A percentile compares a stretch with the other conserved stretches of the same genome.
These are phyloP conservation scores for Candida pini DNA, from an alignment of 805 yeast species.

Conservation along the genomic window DNA sequence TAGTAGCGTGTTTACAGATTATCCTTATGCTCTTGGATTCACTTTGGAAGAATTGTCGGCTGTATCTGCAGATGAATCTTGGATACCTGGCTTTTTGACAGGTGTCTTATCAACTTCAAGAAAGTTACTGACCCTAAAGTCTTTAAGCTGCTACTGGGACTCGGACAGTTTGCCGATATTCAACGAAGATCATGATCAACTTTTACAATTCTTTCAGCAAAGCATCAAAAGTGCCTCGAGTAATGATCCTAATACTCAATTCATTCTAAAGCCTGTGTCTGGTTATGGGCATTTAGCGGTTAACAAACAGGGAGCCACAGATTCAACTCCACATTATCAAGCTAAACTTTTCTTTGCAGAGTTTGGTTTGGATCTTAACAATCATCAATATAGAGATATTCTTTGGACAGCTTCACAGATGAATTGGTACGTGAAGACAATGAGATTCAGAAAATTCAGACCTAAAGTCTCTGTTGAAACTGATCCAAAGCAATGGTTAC, in stretches of 20 bases:
- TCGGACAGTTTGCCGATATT: constrained; percentile 52
- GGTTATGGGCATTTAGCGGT: constrained; percentile 81
- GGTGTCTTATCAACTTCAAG: constrained; percentile 61
- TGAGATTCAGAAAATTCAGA: constrained; percentile 63
- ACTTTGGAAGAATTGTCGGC: constrained; percentile 86
- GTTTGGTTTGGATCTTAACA: constrained; percentile 79
- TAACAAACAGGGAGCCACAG: constrained; percentile 74
- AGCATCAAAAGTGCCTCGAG: constrained; percentile 32
- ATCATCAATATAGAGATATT: constrained; percentile 77
- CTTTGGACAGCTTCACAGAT: constrained; percentile 77
- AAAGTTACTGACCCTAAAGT: constrained; percentile 69
- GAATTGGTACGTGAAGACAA: constrained; percentile 72
- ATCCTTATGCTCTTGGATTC: constrained; percentile 77
- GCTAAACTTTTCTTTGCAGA: constrained; percentile 81
- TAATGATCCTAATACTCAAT: constrained; percentile 36
- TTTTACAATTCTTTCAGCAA: constrained; percentile 43
- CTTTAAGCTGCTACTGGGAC: constrained; percentile 80
- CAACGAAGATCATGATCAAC: constrained; percentile 41
- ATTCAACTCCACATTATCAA: constrained; percentile 58
- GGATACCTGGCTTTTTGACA: constrained; percentile 83
- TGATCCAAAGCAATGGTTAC: constrained; percentile 76
- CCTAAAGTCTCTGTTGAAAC: constrained; percentile 54
- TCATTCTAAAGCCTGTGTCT: constrained; percentile 76
- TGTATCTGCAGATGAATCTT: constrained; percentile 75
- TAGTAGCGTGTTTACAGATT: constrained; percentile 57